Conservation (phyloP, 2,329 filamentous ascomycete species). For the Bipolaris zeicola region DNA sequence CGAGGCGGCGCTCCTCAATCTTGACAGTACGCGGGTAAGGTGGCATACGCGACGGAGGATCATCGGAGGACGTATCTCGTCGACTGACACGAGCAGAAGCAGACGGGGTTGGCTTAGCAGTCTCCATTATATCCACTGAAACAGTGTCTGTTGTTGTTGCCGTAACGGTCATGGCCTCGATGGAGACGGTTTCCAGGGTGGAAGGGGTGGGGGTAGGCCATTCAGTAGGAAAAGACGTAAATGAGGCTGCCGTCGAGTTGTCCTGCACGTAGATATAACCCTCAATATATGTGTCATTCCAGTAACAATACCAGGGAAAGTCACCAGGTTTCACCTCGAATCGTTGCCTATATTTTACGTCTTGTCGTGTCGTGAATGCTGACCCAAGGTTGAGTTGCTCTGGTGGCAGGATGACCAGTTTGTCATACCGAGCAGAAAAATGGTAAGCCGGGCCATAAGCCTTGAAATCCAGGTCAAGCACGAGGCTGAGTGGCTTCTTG, state of each 20-base stretch:
- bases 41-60: slow-evolving; percentile 32
- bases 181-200: slow-evolving; percentile 15
- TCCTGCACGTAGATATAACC: slow-evolving; percentile 69
- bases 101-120: slow-evolving; percentile 10
- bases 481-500: slow-evolving; percentile 58
- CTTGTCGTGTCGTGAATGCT: slow-evolving; percentile 27
- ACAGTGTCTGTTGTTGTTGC: slow-evolving; percentile 7
- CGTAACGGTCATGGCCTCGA: slow-evolving; percentile 16
- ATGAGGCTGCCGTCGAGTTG: slow-evolving; percentile 50
- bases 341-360: slow-evolving; percentile 43
- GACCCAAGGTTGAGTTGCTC: slow-evolving; percentile 43
- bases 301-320: slow-evolving; percentile 71
- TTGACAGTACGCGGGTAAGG: slow-evolving; percentile 66
- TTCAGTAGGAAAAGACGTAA: slow-evolving; percentile 34
- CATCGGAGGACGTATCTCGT: slow-evolving; percentile 25
- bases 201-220: slow-evolving; percentile 26
- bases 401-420: slow-evolving; percentile 62
- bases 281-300: slow-evolving; percentile 70
- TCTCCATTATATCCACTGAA: slow-evolving; percentile 14
- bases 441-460: slow-evolving; percentile 66
- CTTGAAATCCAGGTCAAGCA: slow-evolving; percentile 62
- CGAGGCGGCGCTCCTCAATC: slow-evolving; percentile 66
- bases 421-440: slow-evolving; percentile 67
- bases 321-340: slow-evolving; percentile 60
- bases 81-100: slow-evolving; percentile 7